Percentiles rank a stretch among this genome's conserved stretches.
These are phyloP conservation scores for Didymella pomorum DNA, from an alignment of 2,329 filamentous ascomycete species.

Conservation along the genomic window DNA sequence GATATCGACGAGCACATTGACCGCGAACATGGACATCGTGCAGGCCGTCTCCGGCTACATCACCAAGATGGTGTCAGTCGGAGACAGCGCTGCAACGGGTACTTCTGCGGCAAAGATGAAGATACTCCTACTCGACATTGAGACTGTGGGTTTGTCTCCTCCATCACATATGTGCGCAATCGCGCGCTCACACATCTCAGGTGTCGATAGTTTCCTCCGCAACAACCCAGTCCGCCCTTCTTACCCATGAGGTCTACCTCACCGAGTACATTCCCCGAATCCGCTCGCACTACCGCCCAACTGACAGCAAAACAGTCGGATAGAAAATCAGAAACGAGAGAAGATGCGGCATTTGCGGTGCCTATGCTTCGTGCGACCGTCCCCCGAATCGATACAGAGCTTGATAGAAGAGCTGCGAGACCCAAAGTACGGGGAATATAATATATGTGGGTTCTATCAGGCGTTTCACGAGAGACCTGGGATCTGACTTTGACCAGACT, in stretches of 20 bases:
- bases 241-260: slow-evolving; percentile 97
- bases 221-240: slow-evolving; percentile 90
- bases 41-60: slow-evolving; percentile 94
- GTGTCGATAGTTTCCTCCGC: slow-evolving; percentile 93
- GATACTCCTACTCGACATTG: slow-evolving; percentile 89
- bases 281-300: slow-evolving; percentile 13
- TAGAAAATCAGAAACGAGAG: slow-evolving; percentile 88
- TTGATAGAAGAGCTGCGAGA: slow-evolving; percentile 95
- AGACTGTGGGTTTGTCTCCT: slow-evolving; percentile 72
- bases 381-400: slow-evolving; percentile 88
- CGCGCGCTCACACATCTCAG: slow-evolving; percentile 50
- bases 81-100: slow-evolving; percentile 72
- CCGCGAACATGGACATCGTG: slow-evolving; percentile 81
- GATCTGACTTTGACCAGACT: slow-evolving; percentile 63
- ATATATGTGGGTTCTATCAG: slow-evolving; percentile 68
- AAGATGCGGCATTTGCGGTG: slow-evolving; percentile 98
- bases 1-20: background rate
- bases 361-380: slow-evolving; percentile 90
- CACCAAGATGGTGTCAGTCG: slow-evolving; percentile 90
- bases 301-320: slow-evolving; percentile 60
- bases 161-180: slow-evolving; percentile 28
- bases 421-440: slow-evolving; percentile 96
- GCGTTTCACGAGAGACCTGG: background rate
- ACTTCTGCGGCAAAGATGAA: slow-evolving; percentile 92
- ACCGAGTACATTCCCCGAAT: slow-evolving; percentile 68